Base-by-base conservation (phyloP, 2,329 filamentous ascomycete genomes). In the Ceratocystis eucalypticola region DNA sequence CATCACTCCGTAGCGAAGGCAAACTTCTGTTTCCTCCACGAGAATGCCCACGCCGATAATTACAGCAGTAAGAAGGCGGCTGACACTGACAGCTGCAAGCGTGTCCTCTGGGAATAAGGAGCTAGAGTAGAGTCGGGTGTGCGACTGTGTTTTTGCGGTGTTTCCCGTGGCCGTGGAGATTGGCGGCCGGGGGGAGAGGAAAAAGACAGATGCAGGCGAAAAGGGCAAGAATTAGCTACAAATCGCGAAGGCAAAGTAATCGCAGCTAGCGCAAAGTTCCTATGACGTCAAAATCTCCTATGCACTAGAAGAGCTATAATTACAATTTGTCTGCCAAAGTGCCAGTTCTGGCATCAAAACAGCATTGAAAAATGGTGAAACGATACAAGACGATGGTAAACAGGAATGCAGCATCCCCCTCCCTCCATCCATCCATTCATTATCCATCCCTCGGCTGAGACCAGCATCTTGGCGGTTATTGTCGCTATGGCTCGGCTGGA, bases 41-140 rank as follows among this genome's bases (percentile, higher is more conserved):
- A 44, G 80, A 84, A 74, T 89, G 86, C 37, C 37, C 84, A 88
- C 88, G 71, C 89, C 87, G 61, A 89, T 83, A 70, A 89, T 84
- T 17, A 86, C 87, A 6, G 80, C 79, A 0, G 87, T 89, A 22
- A 89, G 75, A 66, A 80, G 83, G 2, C 84, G 80, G 1, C 86
- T 85, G 30, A 78, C 73, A 3, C 84, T 85, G 65, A 88, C 77
- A 72, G 79, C 86, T 7, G 85, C 71, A 5, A 61, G 17, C 20
- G 55, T 59, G 22, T 66, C 61, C 8, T 59, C 25, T n/a, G 50
- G 53, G 7, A 66, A 37, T 3, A 20, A 28, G 5, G 57, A 88
- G 77, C 71, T 78, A 66, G 5, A 63, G 69, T 25, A 63, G 64
- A n/a, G 20, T 64, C 6, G 69, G 67, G 20, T 61, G 67, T 63